These are phyloP conservation scores for Mucor mucedo DNA, from an alignment of 371 early-diverging fungal genomes.

Conservation along the genomic window DNA sequence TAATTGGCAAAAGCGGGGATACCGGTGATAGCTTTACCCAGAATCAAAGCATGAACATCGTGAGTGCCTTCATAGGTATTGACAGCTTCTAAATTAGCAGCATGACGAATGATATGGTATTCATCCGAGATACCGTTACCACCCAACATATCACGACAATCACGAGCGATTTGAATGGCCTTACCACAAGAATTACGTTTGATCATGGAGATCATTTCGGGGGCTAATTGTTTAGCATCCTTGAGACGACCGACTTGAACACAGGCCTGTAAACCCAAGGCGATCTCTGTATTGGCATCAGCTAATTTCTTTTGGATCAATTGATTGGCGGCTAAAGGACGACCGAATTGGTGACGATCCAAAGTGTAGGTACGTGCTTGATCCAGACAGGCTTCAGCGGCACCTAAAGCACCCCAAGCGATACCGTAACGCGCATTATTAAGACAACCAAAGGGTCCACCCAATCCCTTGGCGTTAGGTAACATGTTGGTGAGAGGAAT, in stretches of 20 bases:
- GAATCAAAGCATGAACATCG: constrained; percentile 94
- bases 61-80: constrained; percentile 98
- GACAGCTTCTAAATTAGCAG: constrained; percentile 94
- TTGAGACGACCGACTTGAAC: constrained; percentile 94
- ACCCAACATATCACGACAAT: constrained; percentile 86
- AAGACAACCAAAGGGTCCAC: constrained; percentile 97
- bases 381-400: constrained; percentile 92
- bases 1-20: constrained; percentile 74
- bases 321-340: constrained; percentile 95
- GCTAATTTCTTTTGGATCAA: constrained; percentile 97
- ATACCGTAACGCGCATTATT: constrained; percentile 98
- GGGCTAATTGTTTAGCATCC: constrained; percentile 85
- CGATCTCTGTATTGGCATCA: constrained; percentile 93
- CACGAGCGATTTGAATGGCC: constrained; percentile 91
- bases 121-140: constrained; percentile 97
- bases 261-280: constrained; percentile 89
- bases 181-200: constrained; percentile 98
- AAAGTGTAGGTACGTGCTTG: constrained; percentile 92
- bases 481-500: constrained; percentile 90
- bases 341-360: constrained; percentile 90
- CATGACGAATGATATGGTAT: constrained; percentile 96
- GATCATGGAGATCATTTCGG: constrained; percentile 96
- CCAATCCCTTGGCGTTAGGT: constrained; percentile 88
- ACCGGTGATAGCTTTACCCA: constrained; percentile 96
- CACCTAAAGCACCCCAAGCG: constrained; percentile 97